Evolutionary conservation across 345 rosid species (phyloP).

Genomic region (Clausena lansium): DNA sequence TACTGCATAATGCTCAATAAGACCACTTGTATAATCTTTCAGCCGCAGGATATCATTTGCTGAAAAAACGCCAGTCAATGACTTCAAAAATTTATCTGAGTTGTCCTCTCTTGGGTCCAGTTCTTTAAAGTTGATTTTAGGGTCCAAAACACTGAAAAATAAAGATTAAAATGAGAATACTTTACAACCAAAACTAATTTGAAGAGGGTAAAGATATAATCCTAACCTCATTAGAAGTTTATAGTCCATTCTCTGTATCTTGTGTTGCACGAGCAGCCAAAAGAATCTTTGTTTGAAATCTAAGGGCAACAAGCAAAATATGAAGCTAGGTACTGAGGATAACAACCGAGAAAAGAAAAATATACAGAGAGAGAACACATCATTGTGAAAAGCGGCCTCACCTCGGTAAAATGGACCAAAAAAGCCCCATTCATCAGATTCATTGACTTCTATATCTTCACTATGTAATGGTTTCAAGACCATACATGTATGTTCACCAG

Average conservation of each 20-base stretch:
- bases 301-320: constrained; percentile 26
- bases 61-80: constrained; percentile 45
- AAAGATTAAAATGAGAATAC: constrained; percentile 22
- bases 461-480: constrained; percentile 69
- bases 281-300: constrained; percentile 77
- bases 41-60: constrained; percentile 69
- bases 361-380: background rate
- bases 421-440: constrained; percentile 80
- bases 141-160: constrained; percentile 74
- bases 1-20: constrained; percentile 69
- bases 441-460: constrained; percentile 56
- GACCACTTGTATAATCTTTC: constrained; percentile 62
- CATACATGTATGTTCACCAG: constrained; percentile 97
- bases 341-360: background rate
- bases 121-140: constrained; percentile 64
- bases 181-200: constrained; percentile 5
- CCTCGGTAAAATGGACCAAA: constrained; percentile 91
- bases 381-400: constrained; percentile 21
- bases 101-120: constrained; percentile 28
- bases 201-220: constrained; percentile 9
- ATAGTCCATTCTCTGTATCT: constrained; percentile 72
- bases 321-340: constrained; percentile 14
- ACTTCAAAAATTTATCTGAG: constrained; percentile 54
- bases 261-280: constrained; percentile 45
- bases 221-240: constrained; percentile 92